Evolutionary conservation across 139 green algal species (phyloP).

Genomic region (Edaphochlamys debaryana): DNA sequence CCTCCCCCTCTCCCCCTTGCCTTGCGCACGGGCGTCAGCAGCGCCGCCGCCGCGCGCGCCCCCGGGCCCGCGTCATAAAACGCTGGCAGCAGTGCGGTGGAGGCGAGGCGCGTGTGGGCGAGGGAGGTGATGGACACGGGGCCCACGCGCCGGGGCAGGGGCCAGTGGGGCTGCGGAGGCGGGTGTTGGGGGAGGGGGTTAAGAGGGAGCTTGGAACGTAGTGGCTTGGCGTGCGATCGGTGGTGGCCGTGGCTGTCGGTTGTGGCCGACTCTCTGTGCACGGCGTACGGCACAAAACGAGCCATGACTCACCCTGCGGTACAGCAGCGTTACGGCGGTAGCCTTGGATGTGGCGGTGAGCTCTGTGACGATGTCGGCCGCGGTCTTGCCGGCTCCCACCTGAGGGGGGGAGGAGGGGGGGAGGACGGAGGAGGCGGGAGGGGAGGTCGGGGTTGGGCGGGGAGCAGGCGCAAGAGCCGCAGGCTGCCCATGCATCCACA

Average conservation of each 20-base stretch:
- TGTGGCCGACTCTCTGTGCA: too few species aligned
- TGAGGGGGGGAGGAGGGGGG: too few species aligned
- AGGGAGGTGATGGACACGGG: conserved; percentile 19
- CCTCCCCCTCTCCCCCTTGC: too few species aligned
- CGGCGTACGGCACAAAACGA: too few species aligned
- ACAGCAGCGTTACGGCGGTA: conserved; percentile 25
- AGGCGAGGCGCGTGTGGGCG: conserved; percentile 13
- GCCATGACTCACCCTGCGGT: conserved; percentile 31
- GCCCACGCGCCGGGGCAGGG: conserved; percentile 29
- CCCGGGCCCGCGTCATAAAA: background rate
- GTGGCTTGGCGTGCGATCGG: too few species aligned
- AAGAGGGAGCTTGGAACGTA: too few species aligned
- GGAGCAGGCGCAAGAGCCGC: too few species aligned
- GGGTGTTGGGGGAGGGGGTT: too few species aligned
- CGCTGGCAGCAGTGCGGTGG: conserved; percentile 1
- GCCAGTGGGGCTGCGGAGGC: conserved; percentile 33
- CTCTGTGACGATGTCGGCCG: conserved; percentile 31
- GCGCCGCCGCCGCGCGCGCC: background rate
- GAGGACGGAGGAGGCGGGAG: too few species aligned
- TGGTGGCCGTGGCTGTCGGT: too few species aligned
- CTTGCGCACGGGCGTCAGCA: conserved; percentile 35
- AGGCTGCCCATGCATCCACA: too few species aligned
- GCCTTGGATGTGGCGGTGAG: conserved; percentile 21
- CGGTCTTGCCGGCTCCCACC: conserved; percentile 37
- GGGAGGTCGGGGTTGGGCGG: too few species aligned